Base-by-base conservation (phyloP, 768 basidiomycete species). In the Porpolomopsis calyptriformis region DNA sequence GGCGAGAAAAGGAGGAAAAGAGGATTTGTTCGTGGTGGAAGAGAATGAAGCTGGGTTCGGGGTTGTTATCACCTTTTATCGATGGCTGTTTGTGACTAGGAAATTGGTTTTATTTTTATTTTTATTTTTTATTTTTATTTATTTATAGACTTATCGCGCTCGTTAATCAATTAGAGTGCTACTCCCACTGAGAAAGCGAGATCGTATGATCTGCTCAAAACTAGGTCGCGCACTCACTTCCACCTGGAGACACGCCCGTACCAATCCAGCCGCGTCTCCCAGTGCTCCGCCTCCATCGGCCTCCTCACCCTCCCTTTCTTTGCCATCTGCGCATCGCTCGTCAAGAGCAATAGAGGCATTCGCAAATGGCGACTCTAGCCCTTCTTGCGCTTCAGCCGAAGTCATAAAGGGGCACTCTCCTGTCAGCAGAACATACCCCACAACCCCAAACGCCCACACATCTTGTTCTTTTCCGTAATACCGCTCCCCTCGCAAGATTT, bases 401-500 rank as follows among this genome's bases (percentile, higher is more conserved):
- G 85, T 89, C 66, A 82, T 78, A 67, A 92, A 93, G 1, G 89
- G 89, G 57, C 90, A 93, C 67, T 94, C 90, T 4, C 90, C 89
- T 18, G 84, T 77, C 14, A 98, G 74, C 51, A 99, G 77, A 46
- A 99, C 94, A 61, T 92, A 99, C 10, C 83, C 91, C 18, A 99
- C 90, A 19, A 98, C 92, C 11, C 94, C 94, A 49, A 94, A 87
- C 0, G 94, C 94, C 93, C 94, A 99, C 2, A 97, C 86, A 55
- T 99, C 94, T 63, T 97, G 93, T 60, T 94, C 91, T 58, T 92
- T 93, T 27, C 94, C 96, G 52, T 85, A 76, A 61, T 99, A 99
- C 41, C 87, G 77, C 60, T 96, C 91, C 2, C 94, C 94, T 14
- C 90, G 81, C 24, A 99, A 66, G 47, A 99, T 98, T 63, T 99